Conservation (phyloP, 176 grass and related monocot genomes). For the Ensete glaucum region DNA sequence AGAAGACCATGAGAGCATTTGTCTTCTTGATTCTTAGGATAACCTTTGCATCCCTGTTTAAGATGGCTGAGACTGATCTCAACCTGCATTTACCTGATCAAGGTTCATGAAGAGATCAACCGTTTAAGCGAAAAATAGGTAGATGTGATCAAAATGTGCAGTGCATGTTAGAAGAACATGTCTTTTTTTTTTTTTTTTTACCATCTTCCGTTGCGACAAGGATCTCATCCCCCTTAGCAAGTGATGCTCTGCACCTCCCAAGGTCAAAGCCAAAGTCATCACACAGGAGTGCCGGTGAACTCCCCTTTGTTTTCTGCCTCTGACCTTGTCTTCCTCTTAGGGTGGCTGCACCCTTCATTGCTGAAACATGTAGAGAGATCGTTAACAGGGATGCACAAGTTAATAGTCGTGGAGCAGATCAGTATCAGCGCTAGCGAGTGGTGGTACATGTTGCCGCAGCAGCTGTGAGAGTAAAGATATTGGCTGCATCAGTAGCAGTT, state of each 20-base stretch:
- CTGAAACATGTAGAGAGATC: constrained; percentile 26
- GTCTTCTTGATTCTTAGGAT: constrained; percentile 79
- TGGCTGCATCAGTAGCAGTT: constrained; percentile 59
- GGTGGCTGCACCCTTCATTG: constrained; percentile 65
- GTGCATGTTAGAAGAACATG: not conserved
- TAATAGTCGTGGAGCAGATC: no score
- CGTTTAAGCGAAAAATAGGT: not conserved
- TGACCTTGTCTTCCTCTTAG: constrained; percentile 51
- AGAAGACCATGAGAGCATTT: constrained; percentile 79
- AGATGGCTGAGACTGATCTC: constrained; percentile 57
- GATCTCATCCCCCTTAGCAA: constrained; percentile 84
- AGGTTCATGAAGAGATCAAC: not conserved
- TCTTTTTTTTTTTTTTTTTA: constrained; percentile 13
- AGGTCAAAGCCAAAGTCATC: constrained; percentile 74
- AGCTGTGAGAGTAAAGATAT: constrained; percentile 83
- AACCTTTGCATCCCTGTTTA: constrained; percentile 61
- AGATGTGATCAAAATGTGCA: not conserved
- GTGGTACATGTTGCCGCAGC: constrained; percentile 46
- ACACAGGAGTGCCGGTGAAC: constrained; percentile 27
- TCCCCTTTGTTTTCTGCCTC: constrained; percentile 27
- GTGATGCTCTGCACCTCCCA: constrained; percentile 57
- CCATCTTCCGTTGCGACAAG: constrained; percentile 78
- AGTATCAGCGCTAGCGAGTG: not conserved
- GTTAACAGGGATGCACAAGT: not conserved
- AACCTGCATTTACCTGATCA: constrained; percentile 73